Percentiles rank a stretch among this genome's conserved stretches.
Conservation (phyloP, 768 basidiomycete species). For the Dendrothele bispora region DNA sequence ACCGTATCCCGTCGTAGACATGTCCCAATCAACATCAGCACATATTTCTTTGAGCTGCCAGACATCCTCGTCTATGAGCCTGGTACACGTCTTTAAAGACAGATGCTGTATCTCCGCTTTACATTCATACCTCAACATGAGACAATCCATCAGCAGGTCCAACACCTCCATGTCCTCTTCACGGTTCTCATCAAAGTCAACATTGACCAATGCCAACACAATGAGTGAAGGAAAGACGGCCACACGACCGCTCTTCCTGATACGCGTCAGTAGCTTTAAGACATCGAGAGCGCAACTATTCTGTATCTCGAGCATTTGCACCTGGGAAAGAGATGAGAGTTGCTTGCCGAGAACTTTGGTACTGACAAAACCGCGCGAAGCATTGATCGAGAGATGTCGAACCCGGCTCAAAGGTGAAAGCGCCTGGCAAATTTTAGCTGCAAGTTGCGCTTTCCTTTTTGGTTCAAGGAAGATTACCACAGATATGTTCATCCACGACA, state of each 20-base stretch:
- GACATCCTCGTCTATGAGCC: constrained; percentile 29
- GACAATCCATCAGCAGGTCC: constrained; percentile 3
- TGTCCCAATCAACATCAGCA: constrained; percentile 9
- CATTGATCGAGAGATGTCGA: too few relatives aligned
- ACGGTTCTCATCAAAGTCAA: constrained; percentile 4
- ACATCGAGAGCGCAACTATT: too few relatives aligned
- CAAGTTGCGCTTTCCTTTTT: too few relatives aligned
- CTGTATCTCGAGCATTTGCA: too few relatives aligned
- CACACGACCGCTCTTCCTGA: not conserved
- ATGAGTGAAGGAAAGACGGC: constrained; percentile 8
- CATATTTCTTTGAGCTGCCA: constrained; percentile 17
- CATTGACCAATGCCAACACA: constrained; percentile 2
- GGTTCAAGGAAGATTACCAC: too few relatives aligned
- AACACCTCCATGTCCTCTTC: not conserved
- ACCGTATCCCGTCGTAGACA: not conserved
- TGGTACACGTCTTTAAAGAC: not conserved
- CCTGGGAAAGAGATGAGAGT: too few relatives aligned
- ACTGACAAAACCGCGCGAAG: too few relatives aligned
- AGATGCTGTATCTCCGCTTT: constrained; percentile 8
- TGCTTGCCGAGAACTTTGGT: too few relatives aligned
- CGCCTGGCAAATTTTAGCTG: too few relatives aligned
- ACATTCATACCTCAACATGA: constrained; percentile 6
- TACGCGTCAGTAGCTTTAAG: not conserved
- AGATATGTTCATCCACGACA: too few relatives aligned
- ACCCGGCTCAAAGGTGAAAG: too few relatives aligned